Base-by-base conservation (phyloP, 106 monocot species). In the Allium fistulosum region DNA sequence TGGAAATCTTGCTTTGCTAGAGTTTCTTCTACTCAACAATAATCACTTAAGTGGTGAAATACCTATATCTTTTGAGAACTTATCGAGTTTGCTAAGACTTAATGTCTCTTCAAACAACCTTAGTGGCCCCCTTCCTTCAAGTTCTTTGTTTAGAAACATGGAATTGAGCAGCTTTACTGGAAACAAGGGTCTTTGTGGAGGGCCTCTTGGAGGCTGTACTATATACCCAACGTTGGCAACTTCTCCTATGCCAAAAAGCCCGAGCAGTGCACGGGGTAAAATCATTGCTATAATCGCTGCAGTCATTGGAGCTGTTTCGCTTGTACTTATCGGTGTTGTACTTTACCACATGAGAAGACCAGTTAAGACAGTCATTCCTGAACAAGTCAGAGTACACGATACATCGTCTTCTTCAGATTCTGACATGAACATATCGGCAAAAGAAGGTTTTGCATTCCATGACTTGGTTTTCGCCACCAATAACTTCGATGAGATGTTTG, bases 61-160 rank as follows among this genome's bases (percentile, higher is more conserved):
- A 49, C 96, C 96, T 57, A 62, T 74, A 9, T 76, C 96, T 53
- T 87, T 97, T 77, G 84, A 62, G 56, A 82, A 84, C 12, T 69
- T 97, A n/a, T 84, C 86, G 10, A 97, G 96, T 71, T 75, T 97
- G 46, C 86, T 92, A 58, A 80, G 61, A 4, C 69, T 92, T 26
- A 87, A 97, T 81, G 82, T 97, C 15, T 97, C 96, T n/a, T 82
- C 79, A 71, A 97, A 97, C 67, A 57, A 92, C 79, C 92, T 97
- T 46, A 77, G 69, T 10, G 96, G 96, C 17, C 76, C 92, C 63
- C 78, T 97, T 18, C 96, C 96, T 52, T 48, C 73, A 5, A 70
- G 84, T 15, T 61, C 76, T 17, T 26, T 82, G 26, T 82, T 97
- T 57, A 80, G 84, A 64, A 88, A 71, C 72, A 84, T 97, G 92